These are phyloP conservation scores for Mycena vulgaris DNA, from an alignment of 768 basidiomycete species.

Conservation along the genomic window DNA sequence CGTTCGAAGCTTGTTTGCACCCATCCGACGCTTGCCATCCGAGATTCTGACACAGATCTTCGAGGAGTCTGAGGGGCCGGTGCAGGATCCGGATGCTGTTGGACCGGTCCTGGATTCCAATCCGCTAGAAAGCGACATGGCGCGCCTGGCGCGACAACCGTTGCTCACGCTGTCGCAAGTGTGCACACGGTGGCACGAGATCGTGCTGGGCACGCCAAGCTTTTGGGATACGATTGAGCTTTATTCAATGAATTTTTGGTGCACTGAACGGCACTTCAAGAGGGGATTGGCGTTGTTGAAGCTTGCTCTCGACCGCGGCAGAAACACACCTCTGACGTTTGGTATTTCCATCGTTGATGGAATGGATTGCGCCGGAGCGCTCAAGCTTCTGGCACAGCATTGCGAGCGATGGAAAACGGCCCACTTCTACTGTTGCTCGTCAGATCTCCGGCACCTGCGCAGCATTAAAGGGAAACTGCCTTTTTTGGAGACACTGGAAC, in stretches of 20 bases:
- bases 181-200: too few species aligned
- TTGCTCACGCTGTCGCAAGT: too few species aligned
- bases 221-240: constrained; percentile 6
- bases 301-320: too few species aligned
- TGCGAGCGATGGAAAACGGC: too few species aligned
- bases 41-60: too few species aligned
- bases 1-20: background rate
- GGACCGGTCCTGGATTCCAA: too few species aligned
- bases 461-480: background rate
- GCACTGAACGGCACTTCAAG: background rate
- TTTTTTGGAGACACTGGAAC: background rate
- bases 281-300: too few species aligned
- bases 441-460: background rate
- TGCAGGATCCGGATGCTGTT: too few species aligned
- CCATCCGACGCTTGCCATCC: background rate
- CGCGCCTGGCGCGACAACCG: too few species aligned
- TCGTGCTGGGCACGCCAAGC: background rate
- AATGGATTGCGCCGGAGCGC: background rate
- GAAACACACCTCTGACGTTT: background rate
- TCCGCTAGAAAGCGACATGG: too few species aligned
- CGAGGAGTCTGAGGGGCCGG: too few species aligned
- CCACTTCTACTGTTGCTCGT: background rate
- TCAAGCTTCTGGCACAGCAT: constrained; percentile 1
- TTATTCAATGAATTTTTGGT: background rate
- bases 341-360: background rate